These are phyloP conservation scores for Globisporangium yorkense DNA, from an alignment of 352 stramenopile genomes.

Conservation along the genomic window DNA sequence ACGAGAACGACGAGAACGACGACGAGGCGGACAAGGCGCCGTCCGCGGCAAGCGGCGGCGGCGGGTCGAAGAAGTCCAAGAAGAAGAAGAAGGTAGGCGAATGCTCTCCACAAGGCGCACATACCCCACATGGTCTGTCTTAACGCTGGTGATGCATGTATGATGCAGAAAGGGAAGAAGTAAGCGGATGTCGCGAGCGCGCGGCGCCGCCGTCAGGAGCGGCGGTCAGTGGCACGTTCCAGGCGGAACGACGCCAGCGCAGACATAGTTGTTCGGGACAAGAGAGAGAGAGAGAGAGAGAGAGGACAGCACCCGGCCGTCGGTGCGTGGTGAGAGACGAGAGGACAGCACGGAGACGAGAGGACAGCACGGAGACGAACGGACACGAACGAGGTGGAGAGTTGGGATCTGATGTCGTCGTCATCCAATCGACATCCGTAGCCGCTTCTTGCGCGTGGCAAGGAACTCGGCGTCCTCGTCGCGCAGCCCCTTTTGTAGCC, in stretches of 20 bases:
- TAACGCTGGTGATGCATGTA: conserved; percentile 9
- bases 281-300: background rate
- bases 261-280: background rate
- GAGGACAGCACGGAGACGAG: background rate
- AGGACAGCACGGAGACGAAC: background rate
- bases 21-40: conserved; percentile 21
- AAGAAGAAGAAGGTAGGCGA: conserved; percentile 62
- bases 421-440: conserved; percentile 19
- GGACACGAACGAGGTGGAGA: no score
- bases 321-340: background rate
- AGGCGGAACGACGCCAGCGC: no score
- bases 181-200: conserved; percentile 7
- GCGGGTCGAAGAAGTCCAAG: conserved; percentile 13
- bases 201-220: no score
- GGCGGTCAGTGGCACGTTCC: background rate
- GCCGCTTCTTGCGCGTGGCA: conserved; percentile 12
- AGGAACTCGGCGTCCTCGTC: conserved; percentile 11
- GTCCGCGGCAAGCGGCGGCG: conserved; percentile 18
- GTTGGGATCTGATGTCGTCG: background rate
- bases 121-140: no score
- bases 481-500: conserved; percentile 5
- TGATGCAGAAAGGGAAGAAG: conserved; percentile 40
- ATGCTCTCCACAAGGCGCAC: no score
- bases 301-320: background rate
- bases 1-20: conserved; percentile 32